phyloP scores from a whole-genome alignment of 208 protist species.

The Acanthamoeba triangularis region DNA sequence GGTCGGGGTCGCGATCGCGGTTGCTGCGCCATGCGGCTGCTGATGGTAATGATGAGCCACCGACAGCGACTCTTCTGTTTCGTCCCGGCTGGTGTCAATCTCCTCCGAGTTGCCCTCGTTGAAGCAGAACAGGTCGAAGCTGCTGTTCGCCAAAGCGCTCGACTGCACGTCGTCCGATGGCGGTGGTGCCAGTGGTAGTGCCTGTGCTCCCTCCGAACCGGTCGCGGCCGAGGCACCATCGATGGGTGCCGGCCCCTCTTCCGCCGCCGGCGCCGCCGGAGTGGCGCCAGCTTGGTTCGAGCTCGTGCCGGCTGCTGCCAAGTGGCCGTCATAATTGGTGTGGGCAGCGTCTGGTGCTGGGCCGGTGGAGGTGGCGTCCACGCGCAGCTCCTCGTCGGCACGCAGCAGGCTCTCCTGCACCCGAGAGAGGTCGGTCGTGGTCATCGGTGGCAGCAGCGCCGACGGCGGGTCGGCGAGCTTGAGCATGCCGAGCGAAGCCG shows the following conservation, averaged over 20 bases:
- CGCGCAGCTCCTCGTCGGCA: not conserved
- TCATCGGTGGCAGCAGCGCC: not conserved
- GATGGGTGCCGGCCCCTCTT: too few relatives aligned
- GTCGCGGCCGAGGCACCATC: too few relatives aligned
- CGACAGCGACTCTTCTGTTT: not conserved
- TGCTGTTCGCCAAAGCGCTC: not conserved
- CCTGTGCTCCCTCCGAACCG: too few relatives aligned
- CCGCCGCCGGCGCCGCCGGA: too few relatives aligned
- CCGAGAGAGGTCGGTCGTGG: slow-evolving; percentile 7
- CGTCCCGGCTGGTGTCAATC: slow-evolving; percentile 44
- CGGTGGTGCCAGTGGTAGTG: not conserved
- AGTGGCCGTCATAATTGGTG: not conserved
- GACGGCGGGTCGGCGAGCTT: not conserved
- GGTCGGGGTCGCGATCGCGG: not conserved
- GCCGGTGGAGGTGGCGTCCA: not conserved
- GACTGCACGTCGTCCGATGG: not conserved
- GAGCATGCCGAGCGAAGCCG: not conserved
- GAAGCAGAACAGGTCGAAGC: slow-evolving; percentile 69
- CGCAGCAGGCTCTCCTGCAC: slow-evolving; percentile 42
- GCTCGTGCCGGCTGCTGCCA: too few relatives aligned
- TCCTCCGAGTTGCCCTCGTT: slow-evolving; percentile 67
- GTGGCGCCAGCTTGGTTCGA: too few relatives aligned
- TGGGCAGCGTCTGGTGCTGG: not conserved
- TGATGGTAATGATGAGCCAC: not conserved
- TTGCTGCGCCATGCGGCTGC: not conserved